Evolutionary conservation across 345 rosid genomes (phyloP), one percentile per base, ranked within the genome.

Genomic region (Lagerstroemia speciosa): DNA sequence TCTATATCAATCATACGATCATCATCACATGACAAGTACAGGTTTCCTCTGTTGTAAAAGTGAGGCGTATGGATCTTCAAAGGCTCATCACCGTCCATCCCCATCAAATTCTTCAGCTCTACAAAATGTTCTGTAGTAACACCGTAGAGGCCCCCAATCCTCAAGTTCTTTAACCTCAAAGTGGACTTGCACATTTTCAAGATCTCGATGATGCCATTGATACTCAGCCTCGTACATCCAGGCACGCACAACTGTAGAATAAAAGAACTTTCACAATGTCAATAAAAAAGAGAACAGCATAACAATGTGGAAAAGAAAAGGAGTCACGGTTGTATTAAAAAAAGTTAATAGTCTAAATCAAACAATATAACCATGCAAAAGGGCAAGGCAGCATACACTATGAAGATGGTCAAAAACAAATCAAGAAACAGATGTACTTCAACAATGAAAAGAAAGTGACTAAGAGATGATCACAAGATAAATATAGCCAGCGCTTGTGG

Each of bases 181-280:
- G 78, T 27, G 38, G 80, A 69, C 75, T 86, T 92, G 22, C 83
- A 78, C 46, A 81, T 82, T 78, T 78, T 87, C 72, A 94, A 84
- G 78, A 74, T 82, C 64, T 79, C 78, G 70, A 94, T 67, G 32
- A 94, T 76, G 61, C 96, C 89, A 70, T 86, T 82, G 6, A 88
- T 81, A 62, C 83, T 87, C 71, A 94, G 83, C 74, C 87, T 86
- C 72, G 92, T 81, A 74, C 98, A 94, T 72, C 92, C 99, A 74
- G 98, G 86, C 61, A 94, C 90, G 75, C 89, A 82, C 69, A 94
- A 78, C 99, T 94, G 85, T 62, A 75, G 29, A 69, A 73, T 41
- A 74, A 31, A 31, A 32, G 20, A 52, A 53, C 33, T 10, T n/a
- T 3, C 33, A 48, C 27, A 48, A 3, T 15, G 48, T 48, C 29